Evolutionary conservation across 1,139 yeast genomes (phyloP), one percentile per base, ranked within the genome.

Genomic region (Starmera stellimalicola): DNA sequence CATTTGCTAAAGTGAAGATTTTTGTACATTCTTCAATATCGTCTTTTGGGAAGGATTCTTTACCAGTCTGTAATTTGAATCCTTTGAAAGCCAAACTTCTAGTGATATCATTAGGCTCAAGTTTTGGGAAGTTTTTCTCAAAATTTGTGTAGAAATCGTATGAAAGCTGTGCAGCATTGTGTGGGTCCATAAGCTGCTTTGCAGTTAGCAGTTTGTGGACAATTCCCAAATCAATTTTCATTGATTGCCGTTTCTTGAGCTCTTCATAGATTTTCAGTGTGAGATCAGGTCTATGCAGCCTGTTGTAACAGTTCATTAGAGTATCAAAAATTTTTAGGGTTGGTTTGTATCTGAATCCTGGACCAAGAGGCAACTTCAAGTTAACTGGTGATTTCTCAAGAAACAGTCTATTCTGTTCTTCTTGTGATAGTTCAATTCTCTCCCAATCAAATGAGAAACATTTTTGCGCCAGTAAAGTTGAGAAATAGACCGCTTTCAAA

Each of bases 71-170:
- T 2, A 40, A 26, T 27, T 42, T 44, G 5, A 47, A 42, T 4
- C 42, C 33, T 14, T 40, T 38, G 31, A 45, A 44, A 1, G 45
- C 47, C 38, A 47, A 39, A 26, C 41, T 46, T 26, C 45, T 37
- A 2, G 49, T 43, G 11, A 39, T 28, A 19, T 38, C 36, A 16
- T 33, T 40, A 8, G 42, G 43, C 5, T 16, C 17, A 2, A 43
- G 16, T 12, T 33, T 35, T 6, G 31, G 32, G 18, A 15, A 32
- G 18, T 37, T 32, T 16, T 32, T 22, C 2, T 35, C 19, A 14
- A 45, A 25, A 6, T 28, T 12, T 8, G 40, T 32, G 30, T 46
- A 46, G 9, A 45, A 29, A 6, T 33, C 34, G 11, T 46, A 18
- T 2, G 49, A 39, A 15, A 29, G 27, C 2, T 26, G 35, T 5